Percentiles rank a stretch among this genome's conserved stretches.
phyloP scores from a whole-genome alignment of 371 early-diverging fungal species.

The Nematocida sp. region DNA sequence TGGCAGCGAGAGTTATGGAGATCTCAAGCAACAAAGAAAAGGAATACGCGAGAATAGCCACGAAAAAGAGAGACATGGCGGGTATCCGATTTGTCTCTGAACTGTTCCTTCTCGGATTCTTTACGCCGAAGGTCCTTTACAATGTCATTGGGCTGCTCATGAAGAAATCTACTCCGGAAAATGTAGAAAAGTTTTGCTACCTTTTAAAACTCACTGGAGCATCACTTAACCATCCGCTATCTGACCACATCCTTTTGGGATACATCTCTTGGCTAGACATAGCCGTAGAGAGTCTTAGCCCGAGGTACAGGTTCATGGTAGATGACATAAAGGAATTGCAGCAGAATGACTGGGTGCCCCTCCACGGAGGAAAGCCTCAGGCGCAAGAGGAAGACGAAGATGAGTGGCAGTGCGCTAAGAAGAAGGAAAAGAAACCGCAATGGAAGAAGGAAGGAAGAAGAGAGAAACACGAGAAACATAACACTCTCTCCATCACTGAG shows the following conservation, averaged over 20 bases:
- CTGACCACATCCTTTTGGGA: background rate
- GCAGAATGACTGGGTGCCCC: background rate
- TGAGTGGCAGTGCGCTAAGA: conserved; percentile 14
- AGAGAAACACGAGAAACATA: background rate
- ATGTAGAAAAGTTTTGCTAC: conserved; percentile 40
- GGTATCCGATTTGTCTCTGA: conserved; percentile 4
- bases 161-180: conserved; percentile 17
- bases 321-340: conserved; percentile 38
- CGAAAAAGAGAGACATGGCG: conserved; percentile 38
- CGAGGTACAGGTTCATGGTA: conserved; percentile 43
- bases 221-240: background rate
- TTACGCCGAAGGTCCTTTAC: conserved; percentile 23
- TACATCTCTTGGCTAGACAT: conserved; percentile 40
- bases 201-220: conserved; percentile 36
- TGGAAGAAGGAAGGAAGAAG: background rate
- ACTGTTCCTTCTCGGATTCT: conserved; percentile 10
- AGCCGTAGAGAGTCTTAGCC: background rate
- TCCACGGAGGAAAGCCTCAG: background rate
- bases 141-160: background rate
- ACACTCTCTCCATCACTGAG: background rate
- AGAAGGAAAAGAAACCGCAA: conserved; percentile 39
- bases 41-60: conserved; percentile 25
- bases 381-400: conserved; percentile 20
- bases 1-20: conserved; percentile 37
- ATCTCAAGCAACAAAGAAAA: conserved; percentile 48